phyloP scores from a whole-genome alignment of 148 eudicot species.

The Nyssa sinensis region DNA sequence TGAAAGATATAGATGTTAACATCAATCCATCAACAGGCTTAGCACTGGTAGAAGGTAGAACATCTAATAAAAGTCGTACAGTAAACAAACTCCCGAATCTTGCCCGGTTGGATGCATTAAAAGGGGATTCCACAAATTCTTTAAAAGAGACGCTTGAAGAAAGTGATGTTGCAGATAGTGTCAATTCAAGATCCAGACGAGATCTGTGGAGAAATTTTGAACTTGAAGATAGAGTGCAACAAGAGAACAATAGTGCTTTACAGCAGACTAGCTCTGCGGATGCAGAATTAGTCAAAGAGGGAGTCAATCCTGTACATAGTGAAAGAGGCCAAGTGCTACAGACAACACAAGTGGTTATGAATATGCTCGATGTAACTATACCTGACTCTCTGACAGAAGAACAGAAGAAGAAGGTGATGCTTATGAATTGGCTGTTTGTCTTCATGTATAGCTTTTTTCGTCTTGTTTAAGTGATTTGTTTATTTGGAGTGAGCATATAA shows the following conservation, averaged over 20 bases:
- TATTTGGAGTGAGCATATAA: not conserved
- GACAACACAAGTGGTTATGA: conserved; percentile 76
- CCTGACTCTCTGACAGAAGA: conserved; percentile 79
- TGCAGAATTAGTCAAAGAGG: conserved; percentile 31
- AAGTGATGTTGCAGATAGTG: conserved; percentile 22
- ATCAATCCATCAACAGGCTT: conserved; percentile 72
- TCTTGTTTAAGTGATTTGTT: not conserved
- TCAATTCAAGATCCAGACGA: conserved; percentile 20
- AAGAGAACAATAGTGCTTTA: conserved; percentile 20
- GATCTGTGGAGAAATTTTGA: conserved; percentile 23
- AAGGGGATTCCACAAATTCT: conserved; percentile 31
- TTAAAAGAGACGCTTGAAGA: conserved; percentile 26
- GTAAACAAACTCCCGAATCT: conserved; percentile 28
- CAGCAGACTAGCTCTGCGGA: conserved; percentile 27
- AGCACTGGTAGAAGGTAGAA: conserved; percentile 40
- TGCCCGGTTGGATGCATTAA: conserved; percentile 26
- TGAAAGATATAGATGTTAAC: conserved; percentile 74
- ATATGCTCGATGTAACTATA: conserved; percentile 90
- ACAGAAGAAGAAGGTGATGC: conserved; percentile 72
- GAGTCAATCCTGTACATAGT: conserved; percentile 31
- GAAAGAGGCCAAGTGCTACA: conserved; percentile 71
- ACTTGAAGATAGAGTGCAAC: conserved; percentile 26
- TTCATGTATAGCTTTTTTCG: not conserved
- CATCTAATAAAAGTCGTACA: conserved; percentile 32
- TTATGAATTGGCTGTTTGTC: not conserved